Conservation (phyloP, 495 filamentous ascomycete species). For the Lophium mytilinum region DNA sequence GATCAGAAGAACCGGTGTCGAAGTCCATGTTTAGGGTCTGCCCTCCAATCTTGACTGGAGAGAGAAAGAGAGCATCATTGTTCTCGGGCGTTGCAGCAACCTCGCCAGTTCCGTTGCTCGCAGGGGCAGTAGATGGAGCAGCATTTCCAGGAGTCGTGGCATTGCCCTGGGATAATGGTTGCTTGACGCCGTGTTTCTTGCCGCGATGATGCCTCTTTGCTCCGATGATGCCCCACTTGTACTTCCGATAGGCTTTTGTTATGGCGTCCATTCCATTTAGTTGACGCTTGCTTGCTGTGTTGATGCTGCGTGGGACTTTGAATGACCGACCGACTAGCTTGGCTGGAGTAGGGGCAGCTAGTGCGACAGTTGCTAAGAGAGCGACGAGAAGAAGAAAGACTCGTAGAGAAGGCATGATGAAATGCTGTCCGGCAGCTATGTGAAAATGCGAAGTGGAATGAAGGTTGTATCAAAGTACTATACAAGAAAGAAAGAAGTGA, state of each 20-base stretch:
- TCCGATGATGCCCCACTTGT: not conserved
- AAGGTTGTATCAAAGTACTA: slow-evolving; percentile 4
- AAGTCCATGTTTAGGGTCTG: slow-evolving; percentile 70
- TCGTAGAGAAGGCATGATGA: slow-evolving; percentile 17
- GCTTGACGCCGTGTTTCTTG: not conserved
- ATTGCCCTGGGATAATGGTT: not conserved
- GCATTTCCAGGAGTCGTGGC: not conserved
- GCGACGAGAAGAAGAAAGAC: slow-evolving; percentile 15
- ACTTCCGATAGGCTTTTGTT: slow-evolving; percentile 21
- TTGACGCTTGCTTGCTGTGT: slow-evolving; percentile 4
- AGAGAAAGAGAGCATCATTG: slow-evolving; percentile 61
- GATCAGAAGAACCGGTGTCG: slow-evolving; percentile 75
- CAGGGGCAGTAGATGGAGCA: slow-evolving; percentile 2
- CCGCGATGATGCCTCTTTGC: slow-evolving; percentile 13
- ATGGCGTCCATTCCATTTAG: slow-evolving; percentile 23
- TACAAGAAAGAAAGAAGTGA: slow-evolving; percentile 1
- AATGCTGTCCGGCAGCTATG: slow-evolving; percentile 25
- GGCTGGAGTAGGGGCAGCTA: slow-evolving; percentile 13
- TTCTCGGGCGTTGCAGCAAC: slow-evolving; percentile 54
- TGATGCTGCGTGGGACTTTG: slow-evolving; percentile 20
- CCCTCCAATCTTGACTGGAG: slow-evolving; percentile 62
- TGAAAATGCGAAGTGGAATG: slow-evolving; percentile 8
- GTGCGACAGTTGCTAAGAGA: slow-evolving; percentile 16
- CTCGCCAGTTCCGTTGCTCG: slow-evolving; percentile 40
- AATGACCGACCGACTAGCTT: slow-evolving; percentile 19